These are phyloP conservation scores for Nepenthes alata DNA, from an alignment of 179 eudicot genomes.

Conservation along the genomic window DNA sequence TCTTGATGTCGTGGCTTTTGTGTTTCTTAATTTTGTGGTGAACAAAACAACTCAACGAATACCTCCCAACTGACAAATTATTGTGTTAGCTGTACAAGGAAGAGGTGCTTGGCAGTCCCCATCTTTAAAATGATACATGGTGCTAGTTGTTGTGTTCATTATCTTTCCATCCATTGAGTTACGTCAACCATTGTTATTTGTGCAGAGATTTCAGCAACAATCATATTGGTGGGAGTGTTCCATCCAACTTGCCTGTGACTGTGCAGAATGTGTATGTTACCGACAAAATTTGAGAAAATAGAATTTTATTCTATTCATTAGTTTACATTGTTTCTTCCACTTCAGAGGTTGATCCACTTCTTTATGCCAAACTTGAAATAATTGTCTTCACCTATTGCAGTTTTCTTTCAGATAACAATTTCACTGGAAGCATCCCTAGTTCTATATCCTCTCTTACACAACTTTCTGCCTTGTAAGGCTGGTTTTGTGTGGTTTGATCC, in stretches of 20 bases:
- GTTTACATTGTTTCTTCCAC: background rate
- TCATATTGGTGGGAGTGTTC: slow-evolving; percentile 76
- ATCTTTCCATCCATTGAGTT: slow-evolving; percentile 1
- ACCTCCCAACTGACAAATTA: no score
- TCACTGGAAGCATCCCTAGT: slow-evolving; percentile 77
- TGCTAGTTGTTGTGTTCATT: background rate
- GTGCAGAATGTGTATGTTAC: slow-evolving; percentile 53
- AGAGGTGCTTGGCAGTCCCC: background rate
- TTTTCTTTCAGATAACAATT: slow-evolving; percentile 76
- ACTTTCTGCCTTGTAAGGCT: slow-evolving; percentile 56
- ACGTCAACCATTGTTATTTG: slow-evolving; percentile 5
- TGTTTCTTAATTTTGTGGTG: no score
- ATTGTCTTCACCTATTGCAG: slow-evolving; percentile 54
- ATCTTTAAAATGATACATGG: background rate
- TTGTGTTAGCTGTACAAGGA: background rate
- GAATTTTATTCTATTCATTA: background rate
- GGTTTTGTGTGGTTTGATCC: background rate
- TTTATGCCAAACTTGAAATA: slow-evolving; percentile 21
- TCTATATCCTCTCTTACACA: slow-evolving; percentile 54
- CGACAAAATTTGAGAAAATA: background rate
- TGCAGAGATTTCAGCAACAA: slow-evolving; percentile 83
- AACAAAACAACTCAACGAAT: no score
- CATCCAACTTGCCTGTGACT: slow-evolving; percentile 63
- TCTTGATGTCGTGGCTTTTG: no score
- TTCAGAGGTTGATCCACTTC: background rate